Base-by-base conservation (phyloP, 2,329 filamentous ascomycete genomes). In the Fusarium sp. region DNA sequence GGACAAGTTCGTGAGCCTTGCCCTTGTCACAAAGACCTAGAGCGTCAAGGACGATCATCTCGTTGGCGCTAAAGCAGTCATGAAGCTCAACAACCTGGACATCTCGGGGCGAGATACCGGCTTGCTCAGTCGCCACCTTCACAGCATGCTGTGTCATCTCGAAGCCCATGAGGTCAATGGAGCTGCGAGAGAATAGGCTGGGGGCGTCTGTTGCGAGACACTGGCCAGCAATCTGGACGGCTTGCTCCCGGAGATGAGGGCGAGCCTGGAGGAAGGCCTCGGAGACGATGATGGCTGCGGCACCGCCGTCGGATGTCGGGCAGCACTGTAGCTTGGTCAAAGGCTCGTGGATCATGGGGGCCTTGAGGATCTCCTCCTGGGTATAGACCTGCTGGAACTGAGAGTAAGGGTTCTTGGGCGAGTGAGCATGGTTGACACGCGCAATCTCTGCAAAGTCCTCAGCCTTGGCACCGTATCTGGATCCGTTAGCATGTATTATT, bases 271-370 rank as follows among this genome's bases (percentile, higher is more conserved):
- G 89, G 87, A 98, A 98, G 51, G 87, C 88, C 82, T 97, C 91
- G 1, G 94, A 97, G 59, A 97, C 94, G 55, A 99, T 84, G 36
- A 98, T 91, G 13, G 93, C 94, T 1, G 96, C 94, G 1, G 95
- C 95, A 50, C 91, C 93, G 52, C 95, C 95, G 80, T 98, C 96
- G 0, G 94, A 97, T 1, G 95, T 98, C 2, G 96, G 95, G 82
- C 95, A 98, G 88, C 95, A 98, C 84, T 98, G 96, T n/a, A 98
- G 90, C 83, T 98, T 98, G 62, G 96, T 98, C 60, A 98, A 87
- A 15, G 95, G 95, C 70, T 90, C 89, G 82, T 94, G 90, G 81
- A 98, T 93, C 87, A 90, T 92, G 64, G 93, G 86, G 0, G 93
- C 84, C 40, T 91, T 85, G 78, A 94, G 81, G 78, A 98, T 87